These are phyloP conservation scores for Blastobotrys malaysiensis DNA, from an alignment of 1,139 yeast genomes.

Conservation along the genomic window DNA sequence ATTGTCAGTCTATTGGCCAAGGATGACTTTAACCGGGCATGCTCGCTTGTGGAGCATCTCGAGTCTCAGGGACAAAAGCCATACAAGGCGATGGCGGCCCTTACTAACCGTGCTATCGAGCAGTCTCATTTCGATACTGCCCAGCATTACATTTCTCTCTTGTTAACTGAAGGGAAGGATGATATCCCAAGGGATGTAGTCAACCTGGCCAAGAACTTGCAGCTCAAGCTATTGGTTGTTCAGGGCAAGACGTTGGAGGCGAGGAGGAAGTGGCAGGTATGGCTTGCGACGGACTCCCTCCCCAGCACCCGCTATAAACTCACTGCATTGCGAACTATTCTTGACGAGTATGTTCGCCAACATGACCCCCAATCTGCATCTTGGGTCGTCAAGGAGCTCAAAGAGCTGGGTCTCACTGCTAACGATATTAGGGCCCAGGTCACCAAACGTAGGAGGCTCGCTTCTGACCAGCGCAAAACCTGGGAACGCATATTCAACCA, in stretches of 20 bases:
- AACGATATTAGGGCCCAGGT: neutral
- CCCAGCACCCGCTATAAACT: constrained; percentile 1
- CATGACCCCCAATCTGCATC: neutral
- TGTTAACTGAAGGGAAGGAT: neutral
- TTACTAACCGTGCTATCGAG: constrained; percentile 13
- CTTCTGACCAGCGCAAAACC: neutral
- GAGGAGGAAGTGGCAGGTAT: constrained; percentile 6
- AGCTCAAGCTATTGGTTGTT: neutral
- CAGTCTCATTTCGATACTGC: constrained; percentile 4
- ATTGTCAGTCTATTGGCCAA: constrained; percentile 20
- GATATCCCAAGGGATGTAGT: neutral
- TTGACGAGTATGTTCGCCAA: constrained; percentile 6
- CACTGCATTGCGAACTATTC: constrained; percentile 4
- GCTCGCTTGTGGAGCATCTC: constrained; percentile 9
- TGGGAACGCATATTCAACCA: neutral
- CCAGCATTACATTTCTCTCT: neutral
- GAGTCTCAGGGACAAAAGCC: constrained; percentile 9
- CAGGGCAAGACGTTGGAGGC: constrained; percentile 1
- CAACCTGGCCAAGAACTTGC: neutral
- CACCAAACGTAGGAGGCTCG: neutral
- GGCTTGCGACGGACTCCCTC: constrained; percentile 1
- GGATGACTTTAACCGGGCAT: constrained; percentile 15
- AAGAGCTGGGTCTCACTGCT: neutral
- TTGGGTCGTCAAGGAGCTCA: constrained; percentile 5
- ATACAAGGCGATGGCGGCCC: constrained; percentile 11